Percentiles rank a stretch among this genome's conserved stretches.
phyloP scores from a whole-genome alignment of 805 yeast genomes.

The Wickerhamomyces bovis region DNA sequence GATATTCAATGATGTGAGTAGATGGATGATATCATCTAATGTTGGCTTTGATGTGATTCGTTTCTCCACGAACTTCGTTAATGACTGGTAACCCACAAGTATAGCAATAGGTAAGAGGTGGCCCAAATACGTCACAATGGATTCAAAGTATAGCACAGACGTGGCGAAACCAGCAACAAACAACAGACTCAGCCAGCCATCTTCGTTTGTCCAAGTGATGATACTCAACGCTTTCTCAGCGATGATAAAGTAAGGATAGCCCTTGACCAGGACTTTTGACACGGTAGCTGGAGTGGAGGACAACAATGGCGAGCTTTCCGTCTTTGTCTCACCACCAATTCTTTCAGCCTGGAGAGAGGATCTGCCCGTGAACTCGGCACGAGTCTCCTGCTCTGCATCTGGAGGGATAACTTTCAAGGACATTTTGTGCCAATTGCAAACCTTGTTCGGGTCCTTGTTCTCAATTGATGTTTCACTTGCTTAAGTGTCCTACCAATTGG shows the following conservation, averaged over 20 bases:
- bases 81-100: constrained; percentile 52
- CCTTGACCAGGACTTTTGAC: constrained; percentile 70
- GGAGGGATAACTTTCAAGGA: constrained; percentile 9
- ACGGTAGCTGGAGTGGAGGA: constrained; percentile 89
- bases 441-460: not conserved
- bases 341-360: constrained; percentile 17
- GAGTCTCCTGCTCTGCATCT: constrained; percentile 28
- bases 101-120: constrained; percentile 65
- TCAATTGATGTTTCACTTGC: too few relatives aligned
- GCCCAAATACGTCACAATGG: constrained; percentile 73
- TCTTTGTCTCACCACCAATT: constrained; percentile 21
- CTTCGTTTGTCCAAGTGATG: constrained; percentile 88
- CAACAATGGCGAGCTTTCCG: constrained; percentile 60
- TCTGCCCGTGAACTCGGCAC: constrained; percentile 36
- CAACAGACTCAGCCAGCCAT: constrained; percentile 67
- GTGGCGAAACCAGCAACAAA: constrained; percentile 49
- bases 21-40: constrained; percentile 76
- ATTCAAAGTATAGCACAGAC: constrained; percentile 70
- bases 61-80: constrained; percentile 50
- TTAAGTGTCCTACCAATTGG: too few relatives aligned
- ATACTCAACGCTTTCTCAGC: constrained; percentile 65
- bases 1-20: constrained; percentile 66
- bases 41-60: constrained; percentile 68
- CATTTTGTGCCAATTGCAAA: constrained; percentile 5
- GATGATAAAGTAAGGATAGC: constrained; percentile 80